Conservation (phyloP, 2,329 filamentous ascomycete species). For the Mariannaea elegans region DNA sequence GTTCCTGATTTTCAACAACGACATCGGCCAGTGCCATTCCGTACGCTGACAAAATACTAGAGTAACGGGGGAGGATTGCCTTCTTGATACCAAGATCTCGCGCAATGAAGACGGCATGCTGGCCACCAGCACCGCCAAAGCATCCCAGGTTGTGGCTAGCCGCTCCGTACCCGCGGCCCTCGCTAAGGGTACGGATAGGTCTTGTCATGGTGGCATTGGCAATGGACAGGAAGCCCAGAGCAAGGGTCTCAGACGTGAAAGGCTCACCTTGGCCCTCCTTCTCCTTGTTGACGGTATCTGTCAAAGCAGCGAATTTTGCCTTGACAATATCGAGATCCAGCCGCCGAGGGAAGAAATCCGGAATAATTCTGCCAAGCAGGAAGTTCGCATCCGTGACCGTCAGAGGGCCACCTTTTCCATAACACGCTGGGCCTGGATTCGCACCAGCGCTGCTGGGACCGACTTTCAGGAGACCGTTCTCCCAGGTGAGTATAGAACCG, state of each 20-base stretch:
- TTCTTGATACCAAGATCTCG: slow-evolving; percentile 52
- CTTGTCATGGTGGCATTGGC: slow-evolving; percentile 80
- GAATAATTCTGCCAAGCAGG: slow-evolving; percentile 67
- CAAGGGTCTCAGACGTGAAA: slow-evolving; percentile 45
- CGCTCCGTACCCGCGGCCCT: slow-evolving; percentile 41
- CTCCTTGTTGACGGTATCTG: slow-evolving; percentile 38
- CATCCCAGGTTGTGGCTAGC: slow-evolving; percentile 38
- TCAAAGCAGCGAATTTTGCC: slow-evolving; percentile 53
- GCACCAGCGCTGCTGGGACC: slow-evolving; percentile 77
- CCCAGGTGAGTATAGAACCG: slow-evolving; percentile 67
- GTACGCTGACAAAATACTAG: slow-evolving; percentile 56
- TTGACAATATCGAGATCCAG: slow-evolving; percentile 52
- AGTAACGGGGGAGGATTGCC: slow-evolving; percentile 55
- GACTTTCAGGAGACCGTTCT: slow-evolving; percentile 76
- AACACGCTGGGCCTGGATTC: slow-evolving; percentile 76
- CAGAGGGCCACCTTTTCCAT: slow-evolving; percentile 74
- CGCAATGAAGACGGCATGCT: slow-evolving; percentile 55
- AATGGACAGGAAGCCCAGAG: slow-evolving; percentile 77
- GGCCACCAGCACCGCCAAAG: slow-evolving; percentile 51
- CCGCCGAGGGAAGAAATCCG: slow-evolving; percentile 68
- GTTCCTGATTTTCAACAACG: slow-evolving; percentile 52
- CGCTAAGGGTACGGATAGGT: slow-evolving; percentile 61
- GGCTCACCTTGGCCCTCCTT: slow-evolving; percentile 26
- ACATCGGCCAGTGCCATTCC: slow-evolving; percentile 57
- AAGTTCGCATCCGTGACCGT: slow-evolving; percentile 79